phyloP scores from a whole-genome alignment of 805 yeast species.

The Wickerhamiella lipophila region DNA sequence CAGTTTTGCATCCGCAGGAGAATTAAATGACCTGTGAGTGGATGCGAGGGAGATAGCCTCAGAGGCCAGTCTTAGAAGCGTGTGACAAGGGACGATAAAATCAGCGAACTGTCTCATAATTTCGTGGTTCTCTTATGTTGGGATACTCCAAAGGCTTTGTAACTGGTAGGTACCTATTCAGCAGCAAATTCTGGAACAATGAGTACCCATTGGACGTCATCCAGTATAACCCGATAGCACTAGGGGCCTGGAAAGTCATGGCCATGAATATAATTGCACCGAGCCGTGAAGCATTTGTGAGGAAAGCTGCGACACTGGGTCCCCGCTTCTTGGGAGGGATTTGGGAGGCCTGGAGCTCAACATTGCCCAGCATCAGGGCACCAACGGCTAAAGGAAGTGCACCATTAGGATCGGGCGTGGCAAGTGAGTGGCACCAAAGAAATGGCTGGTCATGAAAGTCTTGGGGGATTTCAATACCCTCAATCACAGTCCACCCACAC shows the following conservation, averaged over 20 bases:
- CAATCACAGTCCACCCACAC: constrained; percentile 40
- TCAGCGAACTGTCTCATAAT: too few relatives aligned
- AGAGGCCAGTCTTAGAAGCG: too few relatives aligned
- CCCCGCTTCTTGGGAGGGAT: constrained; percentile 23
- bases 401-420: constrained; percentile 47
- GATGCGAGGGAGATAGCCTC: too few relatives aligned
- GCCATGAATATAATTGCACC: constrained; percentile 74
- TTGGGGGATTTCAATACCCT: constrained; percentile 26
- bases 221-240: constrained; percentile 80
- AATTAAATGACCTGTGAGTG: too few relatives aligned
- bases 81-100: too few relatives aligned
- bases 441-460: constrained; percentile 39
- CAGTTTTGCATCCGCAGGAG: too few relatives aligned
- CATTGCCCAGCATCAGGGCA: constrained; percentile 54
- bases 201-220: constrained; percentile 72
- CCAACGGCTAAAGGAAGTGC: constrained; percentile 64
- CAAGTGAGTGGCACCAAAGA: constrained; percentile 49
- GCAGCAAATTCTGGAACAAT: constrained; percentile 53
- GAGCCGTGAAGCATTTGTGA: constrained; percentile 59
- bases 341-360: constrained; percentile 69
- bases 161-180: constrained; percentile 57
- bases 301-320: constrained; percentile 23
- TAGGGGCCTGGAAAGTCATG: constrained; percentile 73
- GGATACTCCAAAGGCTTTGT: constrained; percentile 33
- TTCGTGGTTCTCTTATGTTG: background rate